Evolutionary conservation across 2,329 filamentous ascomycete genomes (phyloP).

Genomic region (Pseudogymnoascus sp.): DNA sequence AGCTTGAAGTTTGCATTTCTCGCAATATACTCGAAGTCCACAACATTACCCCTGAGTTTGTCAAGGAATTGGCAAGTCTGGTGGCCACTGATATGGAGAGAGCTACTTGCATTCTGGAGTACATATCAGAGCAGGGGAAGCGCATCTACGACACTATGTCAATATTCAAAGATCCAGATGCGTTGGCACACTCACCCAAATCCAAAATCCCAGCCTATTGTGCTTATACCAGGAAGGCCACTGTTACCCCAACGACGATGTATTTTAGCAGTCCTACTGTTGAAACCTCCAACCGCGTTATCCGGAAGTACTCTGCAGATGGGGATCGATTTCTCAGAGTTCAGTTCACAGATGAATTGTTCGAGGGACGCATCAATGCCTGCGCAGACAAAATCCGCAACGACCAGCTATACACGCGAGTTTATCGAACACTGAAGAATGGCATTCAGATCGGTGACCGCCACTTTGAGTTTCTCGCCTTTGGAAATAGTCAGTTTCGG

Average conservation of each 20-base stretch:
- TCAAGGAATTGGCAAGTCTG: slow-evolving; percentile 49
- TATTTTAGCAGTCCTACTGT: slow-evolving; percentile 68
- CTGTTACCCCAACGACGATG: slow-evolving; percentile 76
- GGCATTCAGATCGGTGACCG: slow-evolving; percentile 78
- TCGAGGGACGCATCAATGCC: slow-evolving; percentile 28
- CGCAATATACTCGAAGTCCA: slow-evolving; percentile 68
- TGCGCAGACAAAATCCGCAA: slow-evolving; percentile 43
- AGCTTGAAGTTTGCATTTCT: slow-evolving; percentile 89
- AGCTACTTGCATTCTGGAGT: slow-evolving; percentile 64
- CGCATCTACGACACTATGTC: slow-evolving; percentile 61
- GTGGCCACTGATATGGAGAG: slow-evolving; percentile 34
- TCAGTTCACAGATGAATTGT: slow-evolving; percentile 77
- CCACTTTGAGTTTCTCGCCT: slow-evolving; percentile 82
- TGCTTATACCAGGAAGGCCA: slow-evolving; percentile 64
- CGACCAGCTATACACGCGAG: slow-evolving; percentile 64
- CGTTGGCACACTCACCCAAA: slow-evolving; percentile 38
- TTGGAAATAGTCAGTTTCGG: slow-evolving; percentile 89
- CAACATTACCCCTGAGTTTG: slow-evolving; percentile 59
- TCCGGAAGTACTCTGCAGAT: slow-evolving; percentile 59
- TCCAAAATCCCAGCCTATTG: slow-evolving; percentile 62
- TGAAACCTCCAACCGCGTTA: slow-evolving; percentile 81
- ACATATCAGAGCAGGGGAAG: slow-evolving; percentile 56
- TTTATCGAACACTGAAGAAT: slow-evolving; percentile 62
- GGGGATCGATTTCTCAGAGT: slow-evolving; percentile 80
- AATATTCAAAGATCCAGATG: slow-evolving; percentile 54